Percentiles rank a stretch among this genome's conserved stretches.
These are phyloP conservation scores for Rhizophagus clarus DNA, from an alignment of 192 early-diverging fungal genomes.

Conservation along the genomic window DNA sequence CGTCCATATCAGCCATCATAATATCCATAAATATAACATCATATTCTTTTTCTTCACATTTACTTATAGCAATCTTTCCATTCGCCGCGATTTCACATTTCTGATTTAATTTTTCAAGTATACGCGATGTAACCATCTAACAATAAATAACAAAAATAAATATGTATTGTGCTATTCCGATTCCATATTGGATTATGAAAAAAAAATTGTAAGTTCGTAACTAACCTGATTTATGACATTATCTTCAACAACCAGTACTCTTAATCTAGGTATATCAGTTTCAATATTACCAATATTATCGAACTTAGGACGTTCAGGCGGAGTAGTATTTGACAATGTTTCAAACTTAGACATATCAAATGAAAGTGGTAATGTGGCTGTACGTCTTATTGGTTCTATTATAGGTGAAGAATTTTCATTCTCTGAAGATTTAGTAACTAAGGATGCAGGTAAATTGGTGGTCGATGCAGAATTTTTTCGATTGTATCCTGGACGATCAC, in stretches of 20 bases:
- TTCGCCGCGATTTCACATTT: background rate
- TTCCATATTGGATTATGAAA: too few species aligned
- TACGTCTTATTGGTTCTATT: background rate
- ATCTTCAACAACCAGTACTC: conserved; percentile 46
- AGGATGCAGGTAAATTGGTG: background rate
- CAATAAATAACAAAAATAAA: background rate
- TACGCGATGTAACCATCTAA: conserved; percentile 21
- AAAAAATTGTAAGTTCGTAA: background rate
- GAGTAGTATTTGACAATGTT: background rate
- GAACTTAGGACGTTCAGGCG: conserved; percentile 18
- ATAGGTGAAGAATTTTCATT: background rate
- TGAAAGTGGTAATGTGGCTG: background rate
- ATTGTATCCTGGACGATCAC: background rate
- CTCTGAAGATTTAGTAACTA: background rate
- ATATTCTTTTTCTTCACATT: conserved; percentile 34
- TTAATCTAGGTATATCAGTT: conserved; percentile 33
- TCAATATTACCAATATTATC: conserved; percentile 35
- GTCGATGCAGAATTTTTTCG: background rate
- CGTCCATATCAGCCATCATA: conserved; percentile 42
- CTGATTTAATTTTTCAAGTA: conserved; percentile 14
- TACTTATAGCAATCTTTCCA: background rate
- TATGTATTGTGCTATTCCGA: background rate
- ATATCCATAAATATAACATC: conserved; percentile 48
- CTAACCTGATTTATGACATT: conserved; percentile 45
- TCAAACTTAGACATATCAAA: background rate